These are phyloP conservation scores for Melastoma candidum DNA, from an alignment of 441 rosid genomes.

Conservation along the genomic window DNA sequence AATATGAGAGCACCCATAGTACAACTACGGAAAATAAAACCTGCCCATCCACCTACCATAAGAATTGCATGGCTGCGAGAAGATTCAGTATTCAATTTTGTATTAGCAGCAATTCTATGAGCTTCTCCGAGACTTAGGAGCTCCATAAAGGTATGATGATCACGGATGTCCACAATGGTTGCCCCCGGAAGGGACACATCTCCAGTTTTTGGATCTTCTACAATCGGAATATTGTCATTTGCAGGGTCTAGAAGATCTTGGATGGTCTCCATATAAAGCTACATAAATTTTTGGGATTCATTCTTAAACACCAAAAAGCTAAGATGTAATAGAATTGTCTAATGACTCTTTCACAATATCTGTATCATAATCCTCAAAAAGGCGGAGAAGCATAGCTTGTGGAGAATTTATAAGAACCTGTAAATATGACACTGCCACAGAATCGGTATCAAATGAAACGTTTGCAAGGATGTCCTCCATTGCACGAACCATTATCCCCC, in stretches of 20 bases:
- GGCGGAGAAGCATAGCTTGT: too few relatives aligned
- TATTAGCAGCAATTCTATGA: constrained; percentile 96
- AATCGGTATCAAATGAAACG: constrained; percentile 60
- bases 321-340: too few relatives aligned
- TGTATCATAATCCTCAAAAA: too few relatives aligned
- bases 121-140: constrained; percentile 78
- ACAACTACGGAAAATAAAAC: background rate
- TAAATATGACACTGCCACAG: constrained; percentile 71
- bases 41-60: constrained; percentile 41
- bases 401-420: constrained; percentile 43
- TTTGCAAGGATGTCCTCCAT: constrained; percentile 91
- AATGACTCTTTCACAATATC: too few relatives aligned
- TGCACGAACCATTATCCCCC: constrained; percentile 99
- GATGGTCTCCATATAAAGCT: constrained; percentile 98
- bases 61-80: constrained; percentile 95
- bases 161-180: constrained; percentile 67
- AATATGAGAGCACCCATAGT: too few relatives aligned
- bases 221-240: constrained; percentile 78
- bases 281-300: constrained; percentile 22
- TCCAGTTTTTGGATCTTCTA: constrained; percentile 93
- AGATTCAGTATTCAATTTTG: constrained; percentile 93
- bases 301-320: too few relatives aligned
- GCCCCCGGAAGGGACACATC: constrained; percentile 95
- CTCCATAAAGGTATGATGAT: constrained; percentile 71
- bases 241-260: constrained; percentile 96